Percentiles rank a stretch among this genome's conserved stretches.
Conservation (phyloP, 208 protist species). For the Strigomonas culicis region DNA sequence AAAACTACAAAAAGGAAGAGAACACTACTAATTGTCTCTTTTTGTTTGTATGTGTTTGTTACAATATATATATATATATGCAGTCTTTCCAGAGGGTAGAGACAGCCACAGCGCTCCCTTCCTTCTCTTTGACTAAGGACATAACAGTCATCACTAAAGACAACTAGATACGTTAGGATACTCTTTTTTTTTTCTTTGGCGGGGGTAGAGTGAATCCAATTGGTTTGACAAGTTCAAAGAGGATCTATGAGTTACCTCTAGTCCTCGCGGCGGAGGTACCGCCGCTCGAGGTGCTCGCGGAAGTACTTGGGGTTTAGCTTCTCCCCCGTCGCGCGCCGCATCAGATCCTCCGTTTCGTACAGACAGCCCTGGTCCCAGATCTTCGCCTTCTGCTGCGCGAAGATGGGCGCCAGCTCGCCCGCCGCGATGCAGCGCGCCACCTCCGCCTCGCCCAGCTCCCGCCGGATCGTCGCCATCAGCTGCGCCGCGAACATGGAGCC, state of each 20-base stretch:
- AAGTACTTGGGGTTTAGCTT: slow-evolving; percentile 66
- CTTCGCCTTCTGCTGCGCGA: slow-evolving; percentile 45
- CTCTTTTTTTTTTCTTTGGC: too few relatives aligned
- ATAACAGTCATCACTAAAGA: neutral
- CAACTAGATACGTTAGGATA: neutral
- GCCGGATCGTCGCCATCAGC: slow-evolving; percentile 45
- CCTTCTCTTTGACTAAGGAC: too few relatives aligned
- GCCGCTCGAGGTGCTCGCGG: slow-evolving; percentile 52
- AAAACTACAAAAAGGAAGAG: too few relatives aligned
- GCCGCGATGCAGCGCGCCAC: slow-evolving; percentile 38
- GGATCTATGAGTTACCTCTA: too few relatives aligned
- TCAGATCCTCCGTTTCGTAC: slow-evolving; percentile 57
- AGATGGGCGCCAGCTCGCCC: slow-evolving; percentile 46
- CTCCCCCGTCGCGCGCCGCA: slow-evolving; percentile 66
- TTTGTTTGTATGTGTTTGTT: neutral
- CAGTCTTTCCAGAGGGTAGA: neutral
- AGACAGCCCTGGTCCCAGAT: slow-evolving; percentile 45
- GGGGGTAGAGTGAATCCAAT: too few relatives aligned
- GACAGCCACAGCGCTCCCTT: too few relatives aligned
- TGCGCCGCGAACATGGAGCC: slow-evolving; percentile 73
- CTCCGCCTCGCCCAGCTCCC: slow-evolving; percentile 32
- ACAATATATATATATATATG: neutral
- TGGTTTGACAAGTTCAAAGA: too few relatives aligned
- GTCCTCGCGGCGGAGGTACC: slow-evolving; percentile 40
- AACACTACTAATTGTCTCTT: neutral